These are phyloP conservation scores for Theobroma cacao DNA, from an alignment of 345 rosid species.

Conservation along the genomic window DNA sequence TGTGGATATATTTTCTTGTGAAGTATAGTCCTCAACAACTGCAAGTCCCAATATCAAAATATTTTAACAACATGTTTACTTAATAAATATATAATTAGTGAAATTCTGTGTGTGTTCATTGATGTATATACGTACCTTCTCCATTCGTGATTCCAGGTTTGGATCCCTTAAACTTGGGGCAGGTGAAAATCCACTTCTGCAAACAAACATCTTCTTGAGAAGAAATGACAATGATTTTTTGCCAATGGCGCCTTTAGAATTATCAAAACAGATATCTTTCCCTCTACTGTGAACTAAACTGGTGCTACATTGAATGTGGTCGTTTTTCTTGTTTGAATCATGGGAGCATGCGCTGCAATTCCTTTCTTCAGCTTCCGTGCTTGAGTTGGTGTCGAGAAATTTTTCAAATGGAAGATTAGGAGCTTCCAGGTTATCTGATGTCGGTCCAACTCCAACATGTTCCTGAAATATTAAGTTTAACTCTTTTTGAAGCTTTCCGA, in stretches of 20 bases:
- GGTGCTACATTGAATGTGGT: neutral
- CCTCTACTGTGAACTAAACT: conserved; percentile 16
- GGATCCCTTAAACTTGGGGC: conserved; percentile 52
- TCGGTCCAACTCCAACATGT: conserved; percentile 7
- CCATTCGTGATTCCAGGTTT: conserved; percentile 52
- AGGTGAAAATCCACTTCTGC: conserved; percentile 55
- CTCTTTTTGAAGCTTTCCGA: conserved; percentile 33
- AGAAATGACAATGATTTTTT: conserved; percentile 59
- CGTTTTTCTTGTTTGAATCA: conserved; percentile 8
- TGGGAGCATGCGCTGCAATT: conserved; percentile 1
- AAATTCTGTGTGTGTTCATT: neutral
- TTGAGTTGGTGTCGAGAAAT: neutral
- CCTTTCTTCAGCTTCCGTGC: conserved; percentile 5
- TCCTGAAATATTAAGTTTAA: conserved; percentile 22
- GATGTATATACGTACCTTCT: conserved; percentile 44
- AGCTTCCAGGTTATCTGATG: neutral
- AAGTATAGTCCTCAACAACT: conserved; percentile 65
- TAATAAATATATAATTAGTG: neutral
- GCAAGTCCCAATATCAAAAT: neutral
- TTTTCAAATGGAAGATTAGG: neutral
- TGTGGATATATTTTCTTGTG: conserved; percentile 74
- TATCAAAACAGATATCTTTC: conserved; percentile 26
- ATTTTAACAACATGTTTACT: neutral
- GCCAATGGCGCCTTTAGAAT: conserved; percentile 25
- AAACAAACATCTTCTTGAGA: conserved; percentile 63